These are phyloP conservation scores for Nicotiana otophora DNA, from an alignment of 257 asterid species.

Conservation along the genomic window DNA sequence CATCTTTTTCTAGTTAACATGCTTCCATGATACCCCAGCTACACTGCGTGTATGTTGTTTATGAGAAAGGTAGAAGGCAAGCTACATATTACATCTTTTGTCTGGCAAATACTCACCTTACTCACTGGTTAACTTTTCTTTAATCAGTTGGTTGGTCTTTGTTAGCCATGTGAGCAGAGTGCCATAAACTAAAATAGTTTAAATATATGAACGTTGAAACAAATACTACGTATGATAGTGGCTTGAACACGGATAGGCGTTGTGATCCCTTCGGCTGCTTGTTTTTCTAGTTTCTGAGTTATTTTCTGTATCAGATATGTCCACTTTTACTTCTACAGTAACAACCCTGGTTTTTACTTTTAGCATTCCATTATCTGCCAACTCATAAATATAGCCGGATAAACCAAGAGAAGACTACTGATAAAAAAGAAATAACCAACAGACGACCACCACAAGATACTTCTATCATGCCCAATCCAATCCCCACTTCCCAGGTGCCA, in stretches of 20 bases:
- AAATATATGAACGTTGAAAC: background rate
- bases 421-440: background rate
- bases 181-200: background rate
- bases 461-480: background rate
- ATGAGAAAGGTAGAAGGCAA: background rate
- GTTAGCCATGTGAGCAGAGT: background rate
- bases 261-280: background rate
- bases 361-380: background rate
- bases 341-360: background rate
- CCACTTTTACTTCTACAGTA: background rate
- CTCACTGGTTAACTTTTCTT: background rate
- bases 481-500: background rate
- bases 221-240: background rate
- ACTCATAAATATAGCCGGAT: background rate
- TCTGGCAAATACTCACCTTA: background rate
- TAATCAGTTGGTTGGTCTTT: background rate
- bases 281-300: background rate
- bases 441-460: background rate
- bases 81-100: conserved; percentile 2
- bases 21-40: background rate
- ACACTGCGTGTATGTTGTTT: background rate
- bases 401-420: background rate
- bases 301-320: background rate
- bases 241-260: background rate
- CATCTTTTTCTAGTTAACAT: background rate